Evolutionary conservation across 192 early-diverging fungal genomes (phyloP).

Genomic region (Chytriomyces confervae): DNA sequence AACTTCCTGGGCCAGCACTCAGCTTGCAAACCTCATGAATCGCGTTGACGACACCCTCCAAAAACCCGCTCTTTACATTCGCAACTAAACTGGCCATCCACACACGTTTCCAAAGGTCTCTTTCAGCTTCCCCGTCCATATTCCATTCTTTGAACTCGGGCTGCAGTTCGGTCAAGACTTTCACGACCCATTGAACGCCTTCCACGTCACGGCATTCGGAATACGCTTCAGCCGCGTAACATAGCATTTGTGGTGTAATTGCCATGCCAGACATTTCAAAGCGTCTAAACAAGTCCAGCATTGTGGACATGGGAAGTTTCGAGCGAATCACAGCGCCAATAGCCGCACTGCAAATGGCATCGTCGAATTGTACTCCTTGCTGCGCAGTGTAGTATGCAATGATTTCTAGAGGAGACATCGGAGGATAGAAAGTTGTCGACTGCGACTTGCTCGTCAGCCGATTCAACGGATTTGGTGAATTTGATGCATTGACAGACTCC

Average conservation of each 20-base stretch:
- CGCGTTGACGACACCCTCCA: slow-evolving; percentile 2
- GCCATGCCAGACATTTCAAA: neutral
- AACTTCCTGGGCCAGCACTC: neutral
- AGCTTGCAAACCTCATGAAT: neutral
- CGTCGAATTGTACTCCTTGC: slow-evolving; percentile 1
- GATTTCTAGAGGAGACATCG: slow-evolving; percentile 1
- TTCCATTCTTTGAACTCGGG: neutral
- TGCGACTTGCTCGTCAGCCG: no score
- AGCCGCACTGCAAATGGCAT: slow-evolving; percentile 7
- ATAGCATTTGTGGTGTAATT: neutral
- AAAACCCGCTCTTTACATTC: neutral
- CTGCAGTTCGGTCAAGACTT: neutral
- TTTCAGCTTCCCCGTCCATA: neutral
- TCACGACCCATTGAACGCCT: slow-evolving; percentile 12
- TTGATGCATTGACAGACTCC: no score
- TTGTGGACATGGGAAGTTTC: neutral
- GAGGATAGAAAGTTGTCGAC: slow-evolving; percentile 6
- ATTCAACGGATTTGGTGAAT: no score
- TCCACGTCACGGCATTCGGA: neutral
- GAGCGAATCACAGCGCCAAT: slow-evolving; percentile 7
- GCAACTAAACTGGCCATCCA: slow-evolving; percentile 16
- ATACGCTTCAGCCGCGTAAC: slow-evolving; percentile 17
- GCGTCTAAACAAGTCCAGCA: neutral
- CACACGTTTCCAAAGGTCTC: slow-evolving; percentile 11
- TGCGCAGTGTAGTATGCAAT: neutral